Percentiles rank a stretch among this genome's conserved stretches.
phyloP scores from a whole-genome alignment of 1,139 yeast species.

The Meyerozyma athensensis region DNA sequence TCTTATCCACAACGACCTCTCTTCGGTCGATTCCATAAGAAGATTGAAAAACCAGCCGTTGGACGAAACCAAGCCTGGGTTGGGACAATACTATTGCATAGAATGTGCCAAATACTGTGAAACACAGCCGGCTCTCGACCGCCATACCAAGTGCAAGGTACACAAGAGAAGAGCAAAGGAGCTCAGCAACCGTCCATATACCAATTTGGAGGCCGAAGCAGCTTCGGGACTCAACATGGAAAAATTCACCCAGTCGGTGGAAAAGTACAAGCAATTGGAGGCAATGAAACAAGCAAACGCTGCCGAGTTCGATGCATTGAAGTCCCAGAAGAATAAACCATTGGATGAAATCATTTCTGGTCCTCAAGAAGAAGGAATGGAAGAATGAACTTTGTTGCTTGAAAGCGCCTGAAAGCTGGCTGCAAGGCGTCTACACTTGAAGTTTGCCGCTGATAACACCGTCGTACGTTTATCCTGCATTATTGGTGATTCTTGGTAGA shows the following conservation, averaged over 20 bases:
- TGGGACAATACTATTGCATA: conserved; percentile 91
- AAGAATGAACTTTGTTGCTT: no score
- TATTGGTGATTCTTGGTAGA: no score
- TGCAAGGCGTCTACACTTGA: no score
- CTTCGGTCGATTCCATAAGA: conserved; percentile 56
- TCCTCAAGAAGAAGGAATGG: conserved; percentile 8
- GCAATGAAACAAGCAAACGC: conserved; percentile 35
- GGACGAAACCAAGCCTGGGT: conserved; percentile 88
- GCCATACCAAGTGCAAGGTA: conserved; percentile 69
- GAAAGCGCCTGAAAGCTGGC: no score
- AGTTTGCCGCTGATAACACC: no score
- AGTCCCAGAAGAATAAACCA: conserved; percentile 35
- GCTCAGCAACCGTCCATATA: conserved; percentile 73
- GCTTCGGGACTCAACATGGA: conserved; percentile 77
- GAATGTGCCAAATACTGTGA: conserved; percentile 94
- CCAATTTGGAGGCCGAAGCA: conserved; percentile 84
- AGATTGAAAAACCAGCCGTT: conserved; percentile 72
- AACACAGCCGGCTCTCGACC: conserved; percentile 64
- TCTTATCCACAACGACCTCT: conserved; percentile 71
- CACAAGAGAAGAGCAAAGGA: conserved; percentile 85
- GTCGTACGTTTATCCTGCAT: no score
- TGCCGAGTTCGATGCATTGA: conserved; percentile 31
- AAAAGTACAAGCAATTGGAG: conserved; percentile 45
- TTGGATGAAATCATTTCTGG: conserved; percentile 41
- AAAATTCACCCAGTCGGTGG: conserved; percentile 60